A percentile compares a stretch with the other conserved stretches of the same genome.
Evolutionary conservation across 1,284 basidiomycete species (phyloP).

Genomic region (Caloboletus firmus): DNA sequence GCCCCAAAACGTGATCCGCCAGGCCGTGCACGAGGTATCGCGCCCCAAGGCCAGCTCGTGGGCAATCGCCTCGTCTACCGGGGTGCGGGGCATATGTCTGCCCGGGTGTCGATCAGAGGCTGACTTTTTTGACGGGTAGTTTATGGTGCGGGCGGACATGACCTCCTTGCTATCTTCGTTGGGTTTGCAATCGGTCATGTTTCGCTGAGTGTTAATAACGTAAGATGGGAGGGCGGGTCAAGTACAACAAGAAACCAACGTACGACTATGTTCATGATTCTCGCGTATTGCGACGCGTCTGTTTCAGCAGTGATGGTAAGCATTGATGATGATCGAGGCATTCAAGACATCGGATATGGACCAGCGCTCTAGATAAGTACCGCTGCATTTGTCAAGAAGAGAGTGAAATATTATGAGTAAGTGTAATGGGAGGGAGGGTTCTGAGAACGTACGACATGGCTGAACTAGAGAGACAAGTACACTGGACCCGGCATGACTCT

Average conservation of each 20-base stretch:
- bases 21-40: conserved; percentile 11
- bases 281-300: not conserved
- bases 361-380: too few species aligned
- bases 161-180: not conserved
- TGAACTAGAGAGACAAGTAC: too few species aligned
- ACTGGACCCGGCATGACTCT: too few species aligned
- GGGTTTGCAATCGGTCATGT: not conserved
- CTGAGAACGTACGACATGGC: too few species aligned
- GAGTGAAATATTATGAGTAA: too few species aligned
- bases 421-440: too few species aligned
- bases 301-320: too few species aligned
- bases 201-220: not conserved
- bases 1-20: conserved; percentile 10
- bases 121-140: not conserved
- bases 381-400: too few species aligned
- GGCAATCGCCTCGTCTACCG: too few species aligned
- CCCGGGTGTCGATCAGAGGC: not conserved
- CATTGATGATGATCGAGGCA: too few species aligned
- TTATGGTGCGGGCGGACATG: not conserved
- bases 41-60: too few species aligned
- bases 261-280: not conserved
- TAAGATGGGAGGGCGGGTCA: not conserved
- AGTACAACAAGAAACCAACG: not conserved
- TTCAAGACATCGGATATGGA: too few species aligned
- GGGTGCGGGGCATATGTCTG: not conserved